Evolutionary conservation across 257 asterid genomes (phyloP).

Genomic region (Solanum lignicaule): DNA sequence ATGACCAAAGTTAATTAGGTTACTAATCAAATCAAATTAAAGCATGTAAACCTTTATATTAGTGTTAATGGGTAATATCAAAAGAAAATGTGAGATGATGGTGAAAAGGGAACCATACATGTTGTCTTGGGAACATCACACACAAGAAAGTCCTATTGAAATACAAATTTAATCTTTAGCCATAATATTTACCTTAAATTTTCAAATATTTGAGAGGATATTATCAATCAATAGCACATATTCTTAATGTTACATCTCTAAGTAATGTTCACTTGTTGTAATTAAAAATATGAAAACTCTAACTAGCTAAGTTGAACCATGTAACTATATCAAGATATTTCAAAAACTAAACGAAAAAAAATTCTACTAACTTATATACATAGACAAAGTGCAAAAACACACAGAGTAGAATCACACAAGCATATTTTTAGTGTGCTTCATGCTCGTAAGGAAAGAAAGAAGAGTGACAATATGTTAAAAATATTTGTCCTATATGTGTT

Average conservation of each 20-base stretch:
- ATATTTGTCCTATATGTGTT: background rate
- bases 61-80: background rate
- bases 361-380: background rate
- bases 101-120: background rate
- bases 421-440: background rate
- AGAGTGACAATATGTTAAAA: background rate
- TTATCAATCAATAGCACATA: background rate
- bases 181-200: background rate
- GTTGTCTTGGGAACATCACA: constrained; percentile 18
- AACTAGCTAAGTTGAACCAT: background rate
- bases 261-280: background rate
- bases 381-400: background rate
- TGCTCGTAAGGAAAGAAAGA: background rate
- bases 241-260: background rate
- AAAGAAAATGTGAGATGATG: background rate
- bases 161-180: background rate
- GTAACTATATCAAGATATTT: background rate
- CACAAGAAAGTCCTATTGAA: background rate
- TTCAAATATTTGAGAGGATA: background rate
- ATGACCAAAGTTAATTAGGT: background rate
- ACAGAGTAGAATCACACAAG: background rate
- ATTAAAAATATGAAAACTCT: background rate
- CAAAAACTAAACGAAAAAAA: background rate
- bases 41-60: background rate
- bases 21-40: background rate